These are phyloP conservation scores for Sugiyamaella neomexicana DNA, from an alignment of 1,139 yeast genomes.

Conservation along the genomic window DNA sequence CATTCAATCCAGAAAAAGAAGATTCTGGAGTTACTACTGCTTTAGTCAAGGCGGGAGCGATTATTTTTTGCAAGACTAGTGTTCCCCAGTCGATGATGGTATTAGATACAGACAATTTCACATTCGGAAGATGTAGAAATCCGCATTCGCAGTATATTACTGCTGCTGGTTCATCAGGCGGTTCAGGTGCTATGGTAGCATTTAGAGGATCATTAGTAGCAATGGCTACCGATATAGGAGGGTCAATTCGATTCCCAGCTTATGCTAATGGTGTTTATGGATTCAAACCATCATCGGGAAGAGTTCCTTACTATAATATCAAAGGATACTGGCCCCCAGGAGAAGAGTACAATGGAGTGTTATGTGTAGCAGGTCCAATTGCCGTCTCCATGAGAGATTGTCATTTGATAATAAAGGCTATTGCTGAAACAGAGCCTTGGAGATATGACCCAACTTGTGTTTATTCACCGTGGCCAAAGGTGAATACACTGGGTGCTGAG, in stretches of 20 bases:
- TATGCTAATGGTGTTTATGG: constrained; percentile 56
- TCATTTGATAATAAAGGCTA: constrained; percentile 53
- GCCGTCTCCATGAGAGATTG: constrained; percentile 58
- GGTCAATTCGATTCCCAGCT: constrained; percentile 60
- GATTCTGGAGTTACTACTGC: constrained; percentile 44
- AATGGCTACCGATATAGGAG: constrained; percentile 68
- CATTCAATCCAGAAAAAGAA: constrained; percentile 34
- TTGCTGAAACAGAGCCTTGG: constrained; percentile 61
- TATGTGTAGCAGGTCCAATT: constrained; percentile 50
- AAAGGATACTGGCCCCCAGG: constrained; percentile 16
- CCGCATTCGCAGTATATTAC: constrained; percentile 48
- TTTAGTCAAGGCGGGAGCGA: constrained; percentile 52
- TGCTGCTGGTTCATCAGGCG: constrained; percentile 63
- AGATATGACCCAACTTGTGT: constrained; percentile 45
- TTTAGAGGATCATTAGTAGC: constrained; percentile 53
- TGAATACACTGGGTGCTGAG: constrained; percentile 26
- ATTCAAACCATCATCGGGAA: constrained; percentile 50
- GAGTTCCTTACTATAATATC: constrained; percentile 46
- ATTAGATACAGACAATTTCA: constrained; percentile 49
- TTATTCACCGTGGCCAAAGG: constrained; percentile 31
- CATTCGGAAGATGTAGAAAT: constrained; percentile 52
- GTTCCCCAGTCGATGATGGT: constrained; percentile 61
- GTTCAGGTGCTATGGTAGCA: constrained; percentile 58
- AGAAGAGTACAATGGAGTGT: constrained; percentile 11
- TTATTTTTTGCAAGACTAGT: constrained; percentile 57